A percentile compares a stretch with the other conserved stretches of the same genome.
Evolutionary conservation across 2,329 filamentous ascomycete species (phyloP).

Genomic region (Hymenoscyphus infarciens): DNA sequence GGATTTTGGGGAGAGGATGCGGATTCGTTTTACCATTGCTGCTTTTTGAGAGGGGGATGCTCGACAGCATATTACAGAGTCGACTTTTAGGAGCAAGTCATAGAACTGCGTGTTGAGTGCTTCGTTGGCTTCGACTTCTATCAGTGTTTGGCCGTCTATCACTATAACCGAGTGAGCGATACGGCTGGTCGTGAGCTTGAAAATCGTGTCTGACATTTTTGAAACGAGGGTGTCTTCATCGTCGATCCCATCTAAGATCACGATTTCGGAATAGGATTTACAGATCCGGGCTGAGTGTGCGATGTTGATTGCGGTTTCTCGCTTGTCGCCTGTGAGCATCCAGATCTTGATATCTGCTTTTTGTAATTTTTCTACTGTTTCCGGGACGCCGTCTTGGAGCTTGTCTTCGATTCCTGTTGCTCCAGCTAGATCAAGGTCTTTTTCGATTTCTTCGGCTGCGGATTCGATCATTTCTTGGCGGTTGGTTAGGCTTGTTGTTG

Average conservation of each 20-base stretch:
- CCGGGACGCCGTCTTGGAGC: conserved; percentile 71
- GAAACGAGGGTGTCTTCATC: conserved; percentile 51
- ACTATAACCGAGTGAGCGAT: conserved; percentile 79
- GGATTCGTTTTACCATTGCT: conserved; percentile 72
- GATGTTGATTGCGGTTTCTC: conserved; percentile 89
- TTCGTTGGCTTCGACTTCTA: conserved; percentile 64
- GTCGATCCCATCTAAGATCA: conserved; percentile 54
- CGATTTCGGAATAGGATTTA: conserved; percentile 67
- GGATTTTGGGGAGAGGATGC: conserved; percentile 63
- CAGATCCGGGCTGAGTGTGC: conserved; percentile 80
- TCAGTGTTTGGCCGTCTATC: conserved; percentile 73
- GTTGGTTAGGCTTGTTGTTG: conserved; percentile 76
- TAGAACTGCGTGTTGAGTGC: conserved; percentile 63
- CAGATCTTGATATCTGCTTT: conserved; percentile 59
- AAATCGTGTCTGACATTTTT: conserved; percentile 44
- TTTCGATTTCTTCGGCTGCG: conserved; percentile 77
- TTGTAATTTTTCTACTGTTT: conserved; percentile 15
- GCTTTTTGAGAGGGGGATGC: conserved; percentile 90
- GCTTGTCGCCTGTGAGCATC: conserved; percentile 95
- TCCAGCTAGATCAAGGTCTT: conserved; percentile 77
- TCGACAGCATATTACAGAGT: conserved; percentile 88
- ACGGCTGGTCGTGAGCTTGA: conserved; percentile 59
- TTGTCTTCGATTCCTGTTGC: conserved; percentile 94
- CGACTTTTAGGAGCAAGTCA: conserved; percentile 69
- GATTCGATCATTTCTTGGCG: conserved; percentile 76